phyloP scores from a whole-genome alignment of 78 protist species.

The Polysphondylium violaceum region DNA sequence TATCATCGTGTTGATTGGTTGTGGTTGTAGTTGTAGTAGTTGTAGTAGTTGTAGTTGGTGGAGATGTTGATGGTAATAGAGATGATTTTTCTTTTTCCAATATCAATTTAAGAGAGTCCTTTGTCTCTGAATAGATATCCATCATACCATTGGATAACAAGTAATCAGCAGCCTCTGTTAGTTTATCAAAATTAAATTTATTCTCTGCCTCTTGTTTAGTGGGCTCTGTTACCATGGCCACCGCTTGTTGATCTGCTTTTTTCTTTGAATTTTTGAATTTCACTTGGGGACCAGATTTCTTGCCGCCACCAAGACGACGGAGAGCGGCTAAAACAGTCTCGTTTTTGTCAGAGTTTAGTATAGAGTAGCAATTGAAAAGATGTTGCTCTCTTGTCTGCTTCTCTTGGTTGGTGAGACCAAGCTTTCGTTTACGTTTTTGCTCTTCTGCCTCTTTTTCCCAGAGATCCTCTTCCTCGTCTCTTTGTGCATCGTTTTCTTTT shows the following conservation, averaged over 20 bases:
- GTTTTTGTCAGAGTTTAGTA: constrained; percentile 3
- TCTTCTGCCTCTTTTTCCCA: constrained; percentile 52
- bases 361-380: neutral
- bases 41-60: neutral
- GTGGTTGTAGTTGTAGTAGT: too few relatives aligned
- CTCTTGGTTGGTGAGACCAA: constrained; percentile 11
- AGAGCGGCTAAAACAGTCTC: constrained; percentile 32
- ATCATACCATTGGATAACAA: constrained; percentile 55
- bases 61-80: constrained; percentile 13
- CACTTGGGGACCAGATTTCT: constrained; percentile 11
- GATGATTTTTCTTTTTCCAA: constrained; percentile 24
- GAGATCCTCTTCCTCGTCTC: constrained; percentile 65
- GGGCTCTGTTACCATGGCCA: neutral
- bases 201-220: constrained; percentile 1
- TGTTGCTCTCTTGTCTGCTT: neutral
- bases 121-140: constrained; percentile 61
- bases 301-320: constrained; percentile 13
- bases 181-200: constrained; percentile 15
- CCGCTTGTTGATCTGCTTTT: neutral
- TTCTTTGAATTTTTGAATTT: constrained; percentile 39
- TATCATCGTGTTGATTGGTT: too few relatives aligned
- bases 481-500: constrained; percentile 1
- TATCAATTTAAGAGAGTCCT: constrained; percentile 5
- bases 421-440: neutral
- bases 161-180: constrained; percentile 38